Conservation (phyloP, 1,284 basidiomycete genomes). For the Vanrija humicola region DNA sequence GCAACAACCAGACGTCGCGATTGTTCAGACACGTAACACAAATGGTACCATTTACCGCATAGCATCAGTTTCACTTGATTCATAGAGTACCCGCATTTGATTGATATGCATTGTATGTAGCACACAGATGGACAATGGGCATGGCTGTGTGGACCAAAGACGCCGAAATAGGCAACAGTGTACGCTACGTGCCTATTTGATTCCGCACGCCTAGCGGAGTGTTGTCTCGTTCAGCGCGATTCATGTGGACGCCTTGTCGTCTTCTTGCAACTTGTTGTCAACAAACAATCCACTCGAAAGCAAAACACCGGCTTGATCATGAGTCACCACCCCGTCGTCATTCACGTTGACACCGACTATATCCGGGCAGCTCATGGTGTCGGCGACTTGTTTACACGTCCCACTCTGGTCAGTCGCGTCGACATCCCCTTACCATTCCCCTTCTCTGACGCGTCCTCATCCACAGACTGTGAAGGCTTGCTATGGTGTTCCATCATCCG, state of each 20-base stretch:
- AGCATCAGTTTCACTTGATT: slow-evolving; percentile 29
- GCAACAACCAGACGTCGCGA: slow-evolving; percentile 5
- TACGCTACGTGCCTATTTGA: no score
- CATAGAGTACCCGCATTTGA: background rate
- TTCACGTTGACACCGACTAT: slow-evolving; percentile 37
- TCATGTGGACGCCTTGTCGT: no score
- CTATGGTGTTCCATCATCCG: slow-evolving; percentile 31
- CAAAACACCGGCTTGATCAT: slow-evolving; percentile 14
- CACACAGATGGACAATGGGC: no score
- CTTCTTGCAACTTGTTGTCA: background rate
- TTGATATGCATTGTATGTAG: background rate
- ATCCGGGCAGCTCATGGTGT: slow-evolving; percentile 35
- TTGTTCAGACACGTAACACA: slow-evolving; percentile 53
- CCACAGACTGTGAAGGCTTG: slow-evolving; percentile 27
- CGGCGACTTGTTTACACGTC: slow-evolving; percentile 32
- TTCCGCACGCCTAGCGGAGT: no score
- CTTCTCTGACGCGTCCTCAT: background rate
- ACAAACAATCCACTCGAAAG: background rate
- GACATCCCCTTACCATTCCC: background rate
- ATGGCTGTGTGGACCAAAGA: no score
- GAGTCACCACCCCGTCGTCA: slow-evolving; percentile 25
- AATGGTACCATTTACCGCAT: slow-evolving; percentile 50
- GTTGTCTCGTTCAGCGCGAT: no score
- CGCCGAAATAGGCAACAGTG: no score
- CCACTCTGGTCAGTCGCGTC: slow-evolving; percentile 26